Evolutionary conservation across 306 rosid species (phyloP).

Genomic region (Lathyrus oleraceus): DNA sequence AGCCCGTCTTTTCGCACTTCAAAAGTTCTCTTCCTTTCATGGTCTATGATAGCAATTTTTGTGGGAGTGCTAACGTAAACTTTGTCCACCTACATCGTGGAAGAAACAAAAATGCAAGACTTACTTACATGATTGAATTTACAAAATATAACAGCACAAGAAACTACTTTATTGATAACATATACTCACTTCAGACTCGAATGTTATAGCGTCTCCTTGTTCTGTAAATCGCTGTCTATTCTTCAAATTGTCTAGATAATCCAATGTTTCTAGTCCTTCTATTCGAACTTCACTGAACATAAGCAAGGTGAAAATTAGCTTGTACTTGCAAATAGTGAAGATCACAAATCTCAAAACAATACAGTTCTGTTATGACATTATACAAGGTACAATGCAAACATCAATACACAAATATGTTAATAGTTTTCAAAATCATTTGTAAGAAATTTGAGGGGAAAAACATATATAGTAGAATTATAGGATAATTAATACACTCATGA

Average conservation of each 20-base stretch:
- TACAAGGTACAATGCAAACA: not conserved
- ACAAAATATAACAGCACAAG: constrained; percentile 7
- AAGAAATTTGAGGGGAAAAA: no score
- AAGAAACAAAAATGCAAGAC: constrained; percentile 26
- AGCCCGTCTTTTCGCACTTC: constrained; percentile 76
- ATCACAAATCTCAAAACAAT: not conserved
- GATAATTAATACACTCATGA: no score
- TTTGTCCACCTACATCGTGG: constrained; percentile 63
- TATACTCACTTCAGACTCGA: constrained; percentile 66
- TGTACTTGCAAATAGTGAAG: not conserved
- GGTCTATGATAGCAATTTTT: constrained; percentile 80
- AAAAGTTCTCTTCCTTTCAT: constrained; percentile 75
- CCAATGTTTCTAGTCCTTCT: constrained; percentile 82
- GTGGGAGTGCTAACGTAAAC: constrained; percentile 68
- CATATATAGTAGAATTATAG: no score
- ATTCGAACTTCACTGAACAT: constrained; percentile 72
- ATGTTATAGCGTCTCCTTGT: constrained; percentile 80
- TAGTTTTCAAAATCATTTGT: no score
- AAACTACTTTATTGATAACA: constrained; percentile 2
- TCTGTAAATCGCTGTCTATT: constrained; percentile 65
- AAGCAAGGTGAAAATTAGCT: constrained; percentile 28
- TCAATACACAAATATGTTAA: no score
- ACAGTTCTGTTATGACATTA: no score
- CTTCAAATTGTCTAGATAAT: constrained; percentile 81
- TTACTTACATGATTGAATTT: constrained; percentile 23